These are phyloP conservation scores for Nemania diffusa DNA, from an alignment of 2,329 filamentous ascomycete genomes.

Conservation along the genomic window DNA sequence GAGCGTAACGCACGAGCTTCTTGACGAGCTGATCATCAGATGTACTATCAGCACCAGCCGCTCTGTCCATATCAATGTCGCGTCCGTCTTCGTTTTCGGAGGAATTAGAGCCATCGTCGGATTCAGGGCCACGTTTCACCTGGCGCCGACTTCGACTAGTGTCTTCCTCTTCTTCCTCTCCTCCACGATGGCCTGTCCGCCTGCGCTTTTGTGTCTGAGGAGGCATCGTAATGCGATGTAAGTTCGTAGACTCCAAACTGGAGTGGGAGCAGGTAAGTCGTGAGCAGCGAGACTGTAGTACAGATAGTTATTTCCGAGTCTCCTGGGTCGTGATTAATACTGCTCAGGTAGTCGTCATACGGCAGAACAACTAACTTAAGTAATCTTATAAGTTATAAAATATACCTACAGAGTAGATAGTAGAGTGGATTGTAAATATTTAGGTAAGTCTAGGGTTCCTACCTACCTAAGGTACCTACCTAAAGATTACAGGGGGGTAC, in stretches of 20 bases:
- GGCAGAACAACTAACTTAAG: not conserved
- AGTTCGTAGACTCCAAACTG: not conserved
- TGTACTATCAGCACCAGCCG: conserved; percentile 31
- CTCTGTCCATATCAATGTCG: conserved; percentile 34
- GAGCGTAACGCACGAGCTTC: conserved; percentile 74
- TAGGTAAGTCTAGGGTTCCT: not conserved
- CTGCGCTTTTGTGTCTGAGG: conserved; percentile 46
- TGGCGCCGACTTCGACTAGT: conserved; percentile 45
- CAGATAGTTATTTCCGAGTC: not conserved
- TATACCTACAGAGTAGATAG: not conserved
- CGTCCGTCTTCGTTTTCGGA: conserved; percentile 33
- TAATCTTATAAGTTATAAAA: not conserved
- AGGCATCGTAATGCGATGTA: conserved; percentile 42
- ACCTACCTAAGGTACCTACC: not conserved
- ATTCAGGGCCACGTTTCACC: conserved; percentile 41
- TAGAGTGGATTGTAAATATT: not conserved
- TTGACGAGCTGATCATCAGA: conserved; percentile 67
- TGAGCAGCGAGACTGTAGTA: not conserved
- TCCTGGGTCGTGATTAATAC: not conserved
- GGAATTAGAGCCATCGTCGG: conserved; percentile 50
- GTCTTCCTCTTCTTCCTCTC: conserved; percentile 45
- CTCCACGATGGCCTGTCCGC: conserved; percentile 51
- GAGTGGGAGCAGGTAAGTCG: not conserved
- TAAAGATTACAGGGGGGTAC: no score
- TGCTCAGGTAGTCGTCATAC: not conserved